A percentile compares a stretch with the other conserved stretches of the same genome.
Evolutionary conservation across 768 basidiomycete species (phyloP).

Genomic region (Panellus pusillus): DNA sequence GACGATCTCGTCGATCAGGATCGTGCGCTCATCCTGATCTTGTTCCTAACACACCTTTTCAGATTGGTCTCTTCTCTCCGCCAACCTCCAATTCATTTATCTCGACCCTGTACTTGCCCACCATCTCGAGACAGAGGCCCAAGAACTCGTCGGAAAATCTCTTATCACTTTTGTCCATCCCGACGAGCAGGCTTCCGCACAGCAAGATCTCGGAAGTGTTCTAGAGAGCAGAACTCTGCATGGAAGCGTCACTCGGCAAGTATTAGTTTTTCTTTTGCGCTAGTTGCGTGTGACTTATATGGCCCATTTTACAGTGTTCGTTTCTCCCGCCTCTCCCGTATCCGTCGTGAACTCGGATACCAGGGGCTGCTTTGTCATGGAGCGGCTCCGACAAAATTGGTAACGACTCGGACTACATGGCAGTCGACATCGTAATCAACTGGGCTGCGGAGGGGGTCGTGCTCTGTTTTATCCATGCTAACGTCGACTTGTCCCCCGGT

Average conservation of each 20-base stretch:
- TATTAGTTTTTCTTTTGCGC: conserved; percentile 19
- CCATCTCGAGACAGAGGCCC: conserved; percentile 73
- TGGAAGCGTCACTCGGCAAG: conserved; percentile 78
- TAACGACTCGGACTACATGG: conserved; percentile 76
- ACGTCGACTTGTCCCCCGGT: conserved; percentile 63
- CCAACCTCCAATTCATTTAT: conserved; percentile 77
- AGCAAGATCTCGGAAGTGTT: conserved; percentile 71
- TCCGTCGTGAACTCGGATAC: conserved; percentile 74
- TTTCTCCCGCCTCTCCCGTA: conserved; percentile 72
- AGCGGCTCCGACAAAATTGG: conserved; percentile 67
- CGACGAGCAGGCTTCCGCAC: conserved; percentile 76
- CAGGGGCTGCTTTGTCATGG: conserved; percentile 54
- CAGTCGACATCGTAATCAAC: conserved; percentile 87
- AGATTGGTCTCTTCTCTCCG: conserved; percentile 85
- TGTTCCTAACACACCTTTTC: conserved; percentile 22
- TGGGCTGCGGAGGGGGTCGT: conserved; percentile 86
- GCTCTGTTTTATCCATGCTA: conserved; percentile 86
- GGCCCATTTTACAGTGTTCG: conserved; percentile 54
- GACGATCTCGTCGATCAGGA: conserved; percentile 40
- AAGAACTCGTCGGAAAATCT: conserved; percentile 66
- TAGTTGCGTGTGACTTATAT: conserved; percentile 25
- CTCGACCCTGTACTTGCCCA: conserved; percentile 75
- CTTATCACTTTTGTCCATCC: conserved; percentile 82
- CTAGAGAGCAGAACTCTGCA: conserved; percentile 74
- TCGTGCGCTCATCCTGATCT: conserved; percentile 25